Percentiles rank a stretch among this genome's conserved stretches.
Evolutionary conservation across 495 filamentous ascomycete genomes (phyloP).

Genomic region (Penicillium pulvis): DNA sequence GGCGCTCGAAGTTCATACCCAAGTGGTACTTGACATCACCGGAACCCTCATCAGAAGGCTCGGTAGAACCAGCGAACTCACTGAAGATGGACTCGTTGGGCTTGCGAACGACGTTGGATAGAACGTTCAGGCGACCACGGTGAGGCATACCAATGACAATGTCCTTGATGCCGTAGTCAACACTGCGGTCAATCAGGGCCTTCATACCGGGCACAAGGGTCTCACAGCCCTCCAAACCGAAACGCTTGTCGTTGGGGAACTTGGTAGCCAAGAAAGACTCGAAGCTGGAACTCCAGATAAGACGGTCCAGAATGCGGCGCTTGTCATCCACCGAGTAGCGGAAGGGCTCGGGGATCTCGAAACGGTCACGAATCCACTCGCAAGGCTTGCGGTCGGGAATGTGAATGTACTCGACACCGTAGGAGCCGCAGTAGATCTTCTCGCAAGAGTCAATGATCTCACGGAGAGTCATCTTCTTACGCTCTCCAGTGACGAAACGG

Average conservation of each 20-base stretch:
- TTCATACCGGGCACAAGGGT: slow-evolving; percentile 98
- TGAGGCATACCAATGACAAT: slow-evolving; percentile 99
- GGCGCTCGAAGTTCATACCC: slow-evolving; percentile 99
- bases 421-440: slow-evolving; percentile 93
- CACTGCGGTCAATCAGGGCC: slow-evolving; percentile 94
- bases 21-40: slow-evolving; percentile 99
- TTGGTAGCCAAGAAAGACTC: slow-evolving; percentile 93
- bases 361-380: slow-evolving; percentile 93
- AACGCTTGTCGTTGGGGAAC: slow-evolving; percentile 99
- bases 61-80: slow-evolving; percentile 89
- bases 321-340: slow-evolving; percentile 97
- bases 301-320: slow-evolving; percentile 91
- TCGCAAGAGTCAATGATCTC: slow-evolving; percentile 95
- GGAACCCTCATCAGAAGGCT: slow-evolving; percentile 91
- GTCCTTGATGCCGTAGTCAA: slow-evolving; percentile 97
- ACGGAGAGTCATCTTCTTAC: slow-evolving; percentile 93
- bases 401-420: slow-evolving; percentile 97
- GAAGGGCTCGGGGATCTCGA: slow-evolving; percentile 92
- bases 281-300: slow-evolving; percentile 98
- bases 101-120: slow-evolving; percentile 98
- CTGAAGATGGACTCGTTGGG: slow-evolving; percentile 99
- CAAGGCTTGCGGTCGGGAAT: slow-evolving; percentile 97
- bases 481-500: slow-evolving; percentile 81
- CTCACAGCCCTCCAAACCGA: slow-evolving; percentile 96
- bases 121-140: slow-evolving; percentile 95